Conservation (phyloP, 2,329 filamentous ascomycete species). For the Hypoxylon sp. region DNA sequence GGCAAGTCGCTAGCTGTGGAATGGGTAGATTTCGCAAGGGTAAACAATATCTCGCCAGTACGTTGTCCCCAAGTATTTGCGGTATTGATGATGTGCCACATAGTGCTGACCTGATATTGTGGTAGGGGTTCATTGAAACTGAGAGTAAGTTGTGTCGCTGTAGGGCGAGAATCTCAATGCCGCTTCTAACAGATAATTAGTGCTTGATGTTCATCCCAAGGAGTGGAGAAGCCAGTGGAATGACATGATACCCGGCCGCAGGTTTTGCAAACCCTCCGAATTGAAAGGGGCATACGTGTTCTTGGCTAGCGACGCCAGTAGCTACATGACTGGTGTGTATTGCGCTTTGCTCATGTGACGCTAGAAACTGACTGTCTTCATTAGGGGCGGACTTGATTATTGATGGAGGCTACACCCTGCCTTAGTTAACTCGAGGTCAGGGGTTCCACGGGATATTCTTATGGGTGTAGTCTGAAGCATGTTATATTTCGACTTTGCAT, state of each 20-base stretch:
- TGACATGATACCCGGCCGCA: constrained; percentile 52
- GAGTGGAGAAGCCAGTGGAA: constrained; percentile 52
- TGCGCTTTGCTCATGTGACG: not conserved
- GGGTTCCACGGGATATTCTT: not conserved
- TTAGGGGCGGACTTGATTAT: constrained; percentile 51
- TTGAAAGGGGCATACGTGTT: constrained; percentile 58
- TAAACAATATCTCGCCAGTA: constrained; percentile 59
- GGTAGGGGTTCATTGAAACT: constrained; percentile 54
- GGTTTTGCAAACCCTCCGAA: constrained; percentile 54
- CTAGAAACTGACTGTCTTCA: constrained; percentile 12
- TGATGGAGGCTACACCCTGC: constrained; percentile 52
- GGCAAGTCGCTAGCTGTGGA: constrained; percentile 60
- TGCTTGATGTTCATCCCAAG: constrained; percentile 53
- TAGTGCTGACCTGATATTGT: constrained; percentile 10
- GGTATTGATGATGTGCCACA: not conserved
- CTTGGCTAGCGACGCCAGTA: constrained; percentile 58
- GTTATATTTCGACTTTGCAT: not conserved
- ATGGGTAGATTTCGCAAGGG: constrained; percentile 60
- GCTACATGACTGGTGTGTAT: constrained; percentile 58
- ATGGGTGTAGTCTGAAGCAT: not conserved
- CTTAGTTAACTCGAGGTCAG: not conserved
- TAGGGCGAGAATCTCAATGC: not conserved
- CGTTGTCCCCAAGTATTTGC: constrained; percentile 12
- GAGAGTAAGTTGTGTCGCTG: constrained; percentile 48
- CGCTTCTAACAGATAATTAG: constrained; percentile 31